Percentiles rank a stretch among this genome's conserved stretches.
These are phyloP conservation scores for Cymbidium sinense DNA, from an alignment of 106 monocot genomes.

Conservation along the genomic window DNA sequence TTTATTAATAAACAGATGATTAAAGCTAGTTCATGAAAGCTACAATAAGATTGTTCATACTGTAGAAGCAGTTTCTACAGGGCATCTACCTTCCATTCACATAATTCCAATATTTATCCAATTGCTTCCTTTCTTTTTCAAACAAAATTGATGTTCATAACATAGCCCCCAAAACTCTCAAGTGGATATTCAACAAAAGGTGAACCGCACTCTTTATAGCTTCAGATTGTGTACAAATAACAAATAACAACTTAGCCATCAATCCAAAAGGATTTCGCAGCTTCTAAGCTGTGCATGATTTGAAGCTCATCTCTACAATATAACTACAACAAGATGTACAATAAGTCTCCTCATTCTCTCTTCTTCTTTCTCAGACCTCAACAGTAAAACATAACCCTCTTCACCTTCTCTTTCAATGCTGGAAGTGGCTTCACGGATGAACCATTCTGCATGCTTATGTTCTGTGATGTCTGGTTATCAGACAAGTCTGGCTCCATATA, in stretches of 20 bases:
- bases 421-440: conserved; percentile 37
- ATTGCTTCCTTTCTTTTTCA: no score
- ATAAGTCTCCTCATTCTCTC: background rate
- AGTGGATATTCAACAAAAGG: no score
- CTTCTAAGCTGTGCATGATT: background rate
- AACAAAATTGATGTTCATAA: no score
- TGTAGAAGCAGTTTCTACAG: no score
- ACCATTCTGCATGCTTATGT: conserved; percentile 13
- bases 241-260: background rate
- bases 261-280: background rate
- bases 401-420: conserved; percentile 76
- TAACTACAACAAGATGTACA: conserved; percentile 12
- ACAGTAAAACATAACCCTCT: conserved; percentile 66
- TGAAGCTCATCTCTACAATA: conserved; percentile 1
- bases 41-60: no score
- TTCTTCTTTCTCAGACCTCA: conserved; percentile 9
- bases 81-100: no score
- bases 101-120: no score
- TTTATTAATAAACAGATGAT: no score
- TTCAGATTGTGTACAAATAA: no score
- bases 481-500: conserved; percentile 49
- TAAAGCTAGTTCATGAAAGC: no score
- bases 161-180: no score
- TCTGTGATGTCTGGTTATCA: conserved; percentile 15
- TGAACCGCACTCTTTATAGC: no score